These are phyloP conservation scores for Pseudofabraea citricarpa DNA, from an alignment of 2,329 filamentous ascomycete genomes.

Conservation along the genomic window DNA sequence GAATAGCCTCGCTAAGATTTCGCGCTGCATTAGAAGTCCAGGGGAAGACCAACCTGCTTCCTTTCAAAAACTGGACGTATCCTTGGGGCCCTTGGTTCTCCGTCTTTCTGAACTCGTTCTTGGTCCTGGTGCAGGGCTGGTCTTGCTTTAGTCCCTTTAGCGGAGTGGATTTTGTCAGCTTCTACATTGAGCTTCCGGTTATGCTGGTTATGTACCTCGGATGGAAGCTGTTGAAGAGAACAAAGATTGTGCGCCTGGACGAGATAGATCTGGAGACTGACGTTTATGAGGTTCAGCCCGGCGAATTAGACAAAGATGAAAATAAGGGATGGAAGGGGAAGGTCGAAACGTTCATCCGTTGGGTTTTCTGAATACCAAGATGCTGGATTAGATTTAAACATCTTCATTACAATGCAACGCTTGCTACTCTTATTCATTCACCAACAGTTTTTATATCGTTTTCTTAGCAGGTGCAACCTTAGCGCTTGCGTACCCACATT, in stretches of 20 bases:
- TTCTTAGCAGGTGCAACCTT: too few relatives aligned
- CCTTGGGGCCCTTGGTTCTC: slow-evolving; percentile 54
- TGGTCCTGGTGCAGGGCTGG: slow-evolving; percentile 62
- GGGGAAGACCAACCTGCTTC: slow-evolving; percentile 55
- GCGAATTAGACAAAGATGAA: slow-evolving; percentile 20
- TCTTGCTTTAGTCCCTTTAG: slow-evolving; percentile 58
- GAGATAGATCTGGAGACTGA: slow-evolving; percentile 49
- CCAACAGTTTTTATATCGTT: too few relatives aligned
- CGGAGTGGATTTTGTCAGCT: slow-evolving; percentile 56
- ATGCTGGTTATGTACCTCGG: slow-evolving; percentile 49
- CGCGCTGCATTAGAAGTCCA: slow-evolving; percentile 51
- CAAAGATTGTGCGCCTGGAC: slow-evolving; percentile 36
- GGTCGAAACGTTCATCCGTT: slow-evolving; percentile 19
- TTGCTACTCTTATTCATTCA: too few relatives aligned
- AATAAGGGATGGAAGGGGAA: slow-evolving; percentile 22
- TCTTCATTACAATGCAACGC: too few relatives aligned
- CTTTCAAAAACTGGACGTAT: slow-evolving; percentile 64
- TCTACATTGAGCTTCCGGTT: slow-evolving; percentile 57
- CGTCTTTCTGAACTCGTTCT: slow-evolving; percentile 51
- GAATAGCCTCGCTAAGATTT: slow-evolving; percentile 61
- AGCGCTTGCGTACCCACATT: too few relatives aligned
- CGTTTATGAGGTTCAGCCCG: slow-evolving; percentile 30
- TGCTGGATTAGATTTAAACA: too few relatives aligned
- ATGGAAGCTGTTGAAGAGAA: slow-evolving; percentile 49
- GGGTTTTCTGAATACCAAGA: slow-evolving; percentile 19